Conservation (phyloP, 192 early-diverging fungal genomes). For the Allomyces macrogynus region DNA sequence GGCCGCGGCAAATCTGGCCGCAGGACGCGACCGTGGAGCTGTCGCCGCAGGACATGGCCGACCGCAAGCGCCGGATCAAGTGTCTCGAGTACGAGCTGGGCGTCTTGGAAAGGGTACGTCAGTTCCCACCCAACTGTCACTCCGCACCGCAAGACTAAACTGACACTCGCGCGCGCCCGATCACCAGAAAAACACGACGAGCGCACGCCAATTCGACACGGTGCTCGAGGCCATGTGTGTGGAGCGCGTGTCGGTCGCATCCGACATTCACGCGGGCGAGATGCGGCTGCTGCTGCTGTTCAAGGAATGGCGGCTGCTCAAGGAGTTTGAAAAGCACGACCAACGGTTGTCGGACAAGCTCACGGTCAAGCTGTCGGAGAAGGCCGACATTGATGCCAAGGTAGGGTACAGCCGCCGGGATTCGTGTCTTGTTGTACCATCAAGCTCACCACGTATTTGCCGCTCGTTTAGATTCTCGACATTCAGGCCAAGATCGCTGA, state of each 20-base stretch:
- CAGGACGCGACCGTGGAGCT: too few relatives aligned
- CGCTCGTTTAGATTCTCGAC: not conserved
- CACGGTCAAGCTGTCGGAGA: conserved; percentile 21
- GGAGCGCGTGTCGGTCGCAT: not conserved
- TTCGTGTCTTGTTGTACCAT: too few relatives aligned
- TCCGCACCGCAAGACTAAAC: too few relatives aligned
- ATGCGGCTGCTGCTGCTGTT: conserved; percentile 38
- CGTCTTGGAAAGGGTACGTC: too few relatives aligned
- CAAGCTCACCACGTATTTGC: too few relatives aligned
- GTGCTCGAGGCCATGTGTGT: not conserved
- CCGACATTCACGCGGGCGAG: conserved; percentile 37
- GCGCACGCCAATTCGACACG: not conserved
- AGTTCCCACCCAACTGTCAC: too few relatives aligned
- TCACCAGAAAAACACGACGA: too few relatives aligned
- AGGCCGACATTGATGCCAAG: conserved; percentile 31
- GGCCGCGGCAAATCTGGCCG: too few relatives aligned
- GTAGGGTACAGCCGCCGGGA: conserved; percentile 3
- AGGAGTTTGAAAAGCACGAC: conserved; percentile 47
- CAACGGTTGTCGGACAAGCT: conserved; percentile 30
- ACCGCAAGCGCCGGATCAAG: too few relatives aligned
- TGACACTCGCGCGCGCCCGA: too few relatives aligned
- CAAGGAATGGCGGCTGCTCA: conserved; percentile 37
- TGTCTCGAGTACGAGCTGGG: too few relatives aligned
- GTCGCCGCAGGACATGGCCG: too few relatives aligned
- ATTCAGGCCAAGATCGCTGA: conserved; percentile 17